phyloP scores from a whole-genome alignment of 1,284 basidiomycete genomes.

The Chalciporus sp. region DNA sequence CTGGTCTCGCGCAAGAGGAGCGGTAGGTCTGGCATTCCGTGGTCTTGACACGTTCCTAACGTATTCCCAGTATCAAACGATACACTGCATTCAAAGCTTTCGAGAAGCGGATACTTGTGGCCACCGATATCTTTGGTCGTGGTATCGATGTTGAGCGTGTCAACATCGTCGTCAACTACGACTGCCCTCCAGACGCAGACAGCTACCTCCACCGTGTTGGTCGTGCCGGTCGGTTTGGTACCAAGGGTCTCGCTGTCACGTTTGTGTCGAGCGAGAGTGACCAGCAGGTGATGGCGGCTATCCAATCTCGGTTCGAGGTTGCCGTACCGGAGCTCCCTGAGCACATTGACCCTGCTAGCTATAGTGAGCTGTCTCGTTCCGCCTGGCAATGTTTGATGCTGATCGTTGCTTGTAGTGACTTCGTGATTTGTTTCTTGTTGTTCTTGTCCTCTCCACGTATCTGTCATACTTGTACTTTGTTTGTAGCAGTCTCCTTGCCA shows the following conservation, averaged over 20 bases:
- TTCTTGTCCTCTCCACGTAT: not conserved
- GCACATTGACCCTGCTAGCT: constrained; percentile 86
- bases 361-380: constrained; percentile 59
- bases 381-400: not conserved
- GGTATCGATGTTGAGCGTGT: constrained; percentile 98
- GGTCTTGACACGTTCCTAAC: not conserved
- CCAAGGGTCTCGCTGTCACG: constrained; percentile 98
- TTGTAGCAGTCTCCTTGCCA: not conserved
- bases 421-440: constrained; percentile 24
- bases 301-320: constrained; percentile 92
- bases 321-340: constrained; percentile 93
- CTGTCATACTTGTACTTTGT: not conserved
- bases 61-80: constrained; percentile 73
- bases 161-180: constrained; percentile 96
- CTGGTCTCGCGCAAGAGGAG: constrained; percentile 92
- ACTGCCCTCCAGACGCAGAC: constrained; percentile 96
- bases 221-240: constrained; percentile 98
- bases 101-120: constrained; percentile 97
- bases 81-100: constrained; percentile 99
- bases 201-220: constrained; percentile 99
- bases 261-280: constrained; percentile 94
- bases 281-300: constrained; percentile 89
- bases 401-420: constrained; percentile 26
- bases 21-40: constrained; percentile 59
- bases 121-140: constrained; percentile 96